These are phyloP conservation scores for Phytophthora hybrid DNA, from an alignment of 352 stramenopile species.

Conservation along the genomic window DNA sequence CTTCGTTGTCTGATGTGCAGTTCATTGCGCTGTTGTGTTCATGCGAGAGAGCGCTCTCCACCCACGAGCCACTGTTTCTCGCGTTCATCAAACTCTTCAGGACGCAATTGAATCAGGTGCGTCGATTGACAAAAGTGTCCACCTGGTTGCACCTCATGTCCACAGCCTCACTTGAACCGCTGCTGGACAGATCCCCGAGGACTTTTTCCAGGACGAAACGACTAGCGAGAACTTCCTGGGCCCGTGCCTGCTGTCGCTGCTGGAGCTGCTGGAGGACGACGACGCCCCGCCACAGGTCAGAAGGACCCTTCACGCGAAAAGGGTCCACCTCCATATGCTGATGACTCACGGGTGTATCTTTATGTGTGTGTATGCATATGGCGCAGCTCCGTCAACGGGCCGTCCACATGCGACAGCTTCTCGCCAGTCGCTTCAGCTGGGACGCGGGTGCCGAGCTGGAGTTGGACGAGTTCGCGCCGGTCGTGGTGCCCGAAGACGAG, in stretches of 20 bases:
- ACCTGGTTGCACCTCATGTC: neutral
- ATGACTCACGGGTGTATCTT: constrained; percentile 26
- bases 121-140: neutral
- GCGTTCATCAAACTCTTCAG: constrained; percentile 67
- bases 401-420: constrained; percentile 42
- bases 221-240: constrained; percentile 74
- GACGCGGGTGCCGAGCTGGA: constrained; percentile 32
- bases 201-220: constrained; percentile 78
- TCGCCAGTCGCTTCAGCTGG: constrained; percentile 52
- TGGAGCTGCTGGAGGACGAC: constrained; percentile 69
- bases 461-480: constrained; percentile 57
- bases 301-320: neutral
- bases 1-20: constrained; percentile 33
- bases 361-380: neutral
- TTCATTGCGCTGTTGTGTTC: constrained; percentile 71
- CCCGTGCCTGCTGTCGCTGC: constrained; percentile 63
- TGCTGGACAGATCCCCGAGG: constrained; percentile 53
- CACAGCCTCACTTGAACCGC: neutral
- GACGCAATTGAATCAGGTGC: constrained; percentile 68
- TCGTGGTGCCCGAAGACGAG: constrained; percentile 53
- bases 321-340: neutral
- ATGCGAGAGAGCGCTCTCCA: constrained; percentile 59
- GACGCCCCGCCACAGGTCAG: constrained; percentile 46
- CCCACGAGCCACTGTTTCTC: constrained; percentile 54
- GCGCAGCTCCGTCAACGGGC: constrained; percentile 46